phyloP scores from a whole-genome alignment of 1,284 basidiomycete species.

The Trichosporon faecale region DNA sequence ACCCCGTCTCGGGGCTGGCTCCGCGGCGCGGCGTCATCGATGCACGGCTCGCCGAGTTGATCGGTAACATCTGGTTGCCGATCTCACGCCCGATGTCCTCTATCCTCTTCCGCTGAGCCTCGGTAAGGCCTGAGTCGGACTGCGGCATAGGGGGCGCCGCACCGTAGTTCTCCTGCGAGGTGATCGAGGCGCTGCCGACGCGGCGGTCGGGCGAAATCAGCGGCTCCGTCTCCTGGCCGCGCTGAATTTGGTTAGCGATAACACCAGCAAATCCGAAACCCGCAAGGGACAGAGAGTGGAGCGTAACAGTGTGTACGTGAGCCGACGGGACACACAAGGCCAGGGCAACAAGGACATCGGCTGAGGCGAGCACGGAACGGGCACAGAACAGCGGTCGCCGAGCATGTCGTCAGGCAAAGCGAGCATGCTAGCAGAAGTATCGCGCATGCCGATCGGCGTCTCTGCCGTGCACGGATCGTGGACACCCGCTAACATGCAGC shows the following conservation, averaged over 20 bases:
- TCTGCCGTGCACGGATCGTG: background rate
- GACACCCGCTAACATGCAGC: background rate
- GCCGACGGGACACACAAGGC: background rate
- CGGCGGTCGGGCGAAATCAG: background rate
- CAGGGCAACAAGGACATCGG: background rate
- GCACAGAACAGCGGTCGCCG: background rate
- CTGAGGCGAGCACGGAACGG: background rate
- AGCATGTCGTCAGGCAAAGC: background rate
- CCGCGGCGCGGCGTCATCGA: slow-evolving; percentile 14
- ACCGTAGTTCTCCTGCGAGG: slow-evolving; percentile 4
- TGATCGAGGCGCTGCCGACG: slow-evolving; percentile 1
- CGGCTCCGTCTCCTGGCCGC: background rate
- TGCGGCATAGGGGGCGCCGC: background rate
- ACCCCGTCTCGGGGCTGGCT: background rate
- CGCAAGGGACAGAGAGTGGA: background rate
- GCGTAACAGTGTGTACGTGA: background rate
- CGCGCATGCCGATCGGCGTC: background rate
- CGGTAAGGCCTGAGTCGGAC: slow-evolving; percentile 16
- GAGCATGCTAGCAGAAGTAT: background rate
- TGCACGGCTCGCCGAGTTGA: slow-evolving; percentile 20
- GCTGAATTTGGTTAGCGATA: background rate
- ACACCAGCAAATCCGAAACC: no score
- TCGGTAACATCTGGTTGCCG: slow-evolving; percentile 27
- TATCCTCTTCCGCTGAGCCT: slow-evolving; percentile 18
- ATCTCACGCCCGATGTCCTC: slow-evolving; percentile 26